Evolutionary conservation across 1,284 basidiomycete genomes (phyloP), one percentile per base, ranked within the genome.

Genomic region (Chalciporus sp.): DNA sequence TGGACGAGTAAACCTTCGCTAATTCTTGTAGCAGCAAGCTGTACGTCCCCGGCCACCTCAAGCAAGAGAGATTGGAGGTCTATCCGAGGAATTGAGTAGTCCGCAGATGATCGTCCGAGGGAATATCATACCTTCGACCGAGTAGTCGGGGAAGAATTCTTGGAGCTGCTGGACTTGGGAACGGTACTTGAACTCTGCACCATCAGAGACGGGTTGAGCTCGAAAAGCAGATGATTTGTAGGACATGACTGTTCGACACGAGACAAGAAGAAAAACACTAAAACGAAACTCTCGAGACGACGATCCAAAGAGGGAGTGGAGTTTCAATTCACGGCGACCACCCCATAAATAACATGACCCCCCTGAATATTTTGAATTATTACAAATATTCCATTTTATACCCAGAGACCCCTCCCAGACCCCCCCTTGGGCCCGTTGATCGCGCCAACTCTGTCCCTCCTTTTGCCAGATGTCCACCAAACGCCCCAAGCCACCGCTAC

Each of bases 111-210:
- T 42, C 42, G 52, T 40, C 14, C 42, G 64, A 65, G 64, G 62
- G 58, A 54, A 64, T 48, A 47, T 72, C 70, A 53, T 62, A 85
- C 88, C 89, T 67, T 94, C 92, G 62, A 80, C 81, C 67, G 88
- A 83, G 86, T 86, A 95, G 62, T 71, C 65, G 11, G 92, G 85
- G 69, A 94, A 95, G 57, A 86, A 72, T 68, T 93, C 93, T 69
- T 87, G 83, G 14, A 94, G 83, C 55, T 85, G 81, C 31, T 75
- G 70, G 14, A 82, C 79, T 61, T 88, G 76, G 0, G 72, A 17
- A 42, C 77, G 77, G 64, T 78, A 83, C 63, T 81, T 83, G 59
- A 61, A 63, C 37, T 76, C 75, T 51, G 62, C 47, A 35, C 60
- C 52, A 42, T 72, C 72, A 59, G 71, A 52, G 47, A 68, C 65